phyloP scores from a whole-genome alignment of 805 yeast genomes.

The Yarrowia sp. region DNA sequence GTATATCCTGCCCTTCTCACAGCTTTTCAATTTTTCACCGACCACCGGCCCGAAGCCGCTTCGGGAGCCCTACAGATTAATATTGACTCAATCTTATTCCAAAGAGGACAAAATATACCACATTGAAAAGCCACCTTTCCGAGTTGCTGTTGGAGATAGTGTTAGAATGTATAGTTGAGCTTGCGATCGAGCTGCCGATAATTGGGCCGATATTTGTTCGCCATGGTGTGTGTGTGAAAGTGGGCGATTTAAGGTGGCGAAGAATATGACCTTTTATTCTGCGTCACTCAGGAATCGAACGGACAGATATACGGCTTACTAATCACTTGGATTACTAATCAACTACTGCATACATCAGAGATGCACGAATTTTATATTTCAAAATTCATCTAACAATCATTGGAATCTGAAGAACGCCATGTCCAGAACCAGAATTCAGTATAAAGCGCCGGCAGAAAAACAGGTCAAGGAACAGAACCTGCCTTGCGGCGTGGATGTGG shows the following conservation, averaged over 20 bases:
- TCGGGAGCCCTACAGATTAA: slow-evolving; percentile 1
- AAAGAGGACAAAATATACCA: neutral
- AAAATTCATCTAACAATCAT: neutral
- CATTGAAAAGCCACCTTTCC: slow-evolving; percentile 13
- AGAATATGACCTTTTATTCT: too few relatives aligned
- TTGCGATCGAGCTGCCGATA: too few relatives aligned
- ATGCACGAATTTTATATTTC: slow-evolving; percentile 29
- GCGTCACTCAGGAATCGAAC: neutral
- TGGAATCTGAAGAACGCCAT: neutral
- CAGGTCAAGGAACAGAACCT: slow-evolving; percentile 18
- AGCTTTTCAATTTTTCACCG: neutral
- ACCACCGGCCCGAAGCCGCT: slow-evolving; percentile 16
- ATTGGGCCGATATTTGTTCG: too few relatives aligned
- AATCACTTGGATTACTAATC: neutral
- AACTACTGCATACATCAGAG: neutral
- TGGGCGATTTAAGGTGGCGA: too few relatives aligned
- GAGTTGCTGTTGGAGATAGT: neutral
- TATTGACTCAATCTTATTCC: neutral
- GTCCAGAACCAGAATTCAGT: slow-evolving; percentile 27
- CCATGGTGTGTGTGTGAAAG: too few relatives aligned
- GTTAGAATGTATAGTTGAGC: too few relatives aligned
- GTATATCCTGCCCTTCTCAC: too few relatives aligned
- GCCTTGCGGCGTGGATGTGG: slow-evolving; percentile 20
- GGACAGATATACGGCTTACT: too few relatives aligned
- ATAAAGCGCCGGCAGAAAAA: neutral